phyloP scores from a whole-genome alignment of 2,329 filamentous ascomycete genomes.

The Mariannaea sp. region DNA sequence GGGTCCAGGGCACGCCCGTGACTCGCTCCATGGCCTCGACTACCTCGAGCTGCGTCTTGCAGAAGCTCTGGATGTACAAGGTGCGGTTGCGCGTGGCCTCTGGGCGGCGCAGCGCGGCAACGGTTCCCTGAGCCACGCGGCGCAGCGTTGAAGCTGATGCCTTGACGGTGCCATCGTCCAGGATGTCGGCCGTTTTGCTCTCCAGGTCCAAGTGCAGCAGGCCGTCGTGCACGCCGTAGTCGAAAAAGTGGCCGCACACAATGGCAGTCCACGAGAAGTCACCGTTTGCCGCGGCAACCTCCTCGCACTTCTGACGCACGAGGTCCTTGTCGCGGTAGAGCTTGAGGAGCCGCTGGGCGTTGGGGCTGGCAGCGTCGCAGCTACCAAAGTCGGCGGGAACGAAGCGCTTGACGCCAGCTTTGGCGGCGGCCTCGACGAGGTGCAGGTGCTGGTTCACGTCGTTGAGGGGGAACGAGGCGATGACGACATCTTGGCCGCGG shows the following conservation, averaged over 20 bases:
- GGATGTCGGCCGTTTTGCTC: slow-evolving; percentile 50
- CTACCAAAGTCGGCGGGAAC: slow-evolving; percentile 63
- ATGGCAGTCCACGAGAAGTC: slow-evolving; percentile 57
- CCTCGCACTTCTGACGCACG: slow-evolving; percentile 40
- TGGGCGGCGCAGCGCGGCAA: slow-evolving; percentile 53
- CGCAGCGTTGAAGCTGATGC: slow-evolving; percentile 56
- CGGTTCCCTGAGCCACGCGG: slow-evolving; percentile 55
- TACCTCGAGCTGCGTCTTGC: slow-evolving; percentile 53
- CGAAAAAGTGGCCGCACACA: slow-evolving; percentile 50
- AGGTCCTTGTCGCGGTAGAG: slow-evolving; percentile 44
- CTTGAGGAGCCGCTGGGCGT: slow-evolving; percentile 41
- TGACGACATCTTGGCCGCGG: slow-evolving; percentile 60
- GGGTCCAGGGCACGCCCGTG: slow-evolving; percentile 49
- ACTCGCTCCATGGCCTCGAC: slow-evolving; percentile 56
- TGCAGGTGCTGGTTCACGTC: slow-evolving; percentile 51
- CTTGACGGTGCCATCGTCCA: slow-evolving; percentile 55
- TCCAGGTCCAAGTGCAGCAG: slow-evolving; percentile 51
- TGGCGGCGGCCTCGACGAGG: slow-evolving; percentile 62
- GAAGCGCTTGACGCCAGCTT: slow-evolving; percentile 64
- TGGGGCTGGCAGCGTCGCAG: slow-evolving; percentile 44
- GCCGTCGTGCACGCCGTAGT: slow-evolving; percentile 54
- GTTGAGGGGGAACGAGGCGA: slow-evolving; percentile 47
- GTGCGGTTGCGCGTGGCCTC: slow-evolving; percentile 57
- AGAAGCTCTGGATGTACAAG: slow-evolving; percentile 53
- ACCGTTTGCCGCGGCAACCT: slow-evolving; percentile 40